These are phyloP conservation scores for Lasiosphaeria miniovina DNA, from an alignment of 495 filamentous ascomycete genomes.

Conservation along the genomic window DNA sequence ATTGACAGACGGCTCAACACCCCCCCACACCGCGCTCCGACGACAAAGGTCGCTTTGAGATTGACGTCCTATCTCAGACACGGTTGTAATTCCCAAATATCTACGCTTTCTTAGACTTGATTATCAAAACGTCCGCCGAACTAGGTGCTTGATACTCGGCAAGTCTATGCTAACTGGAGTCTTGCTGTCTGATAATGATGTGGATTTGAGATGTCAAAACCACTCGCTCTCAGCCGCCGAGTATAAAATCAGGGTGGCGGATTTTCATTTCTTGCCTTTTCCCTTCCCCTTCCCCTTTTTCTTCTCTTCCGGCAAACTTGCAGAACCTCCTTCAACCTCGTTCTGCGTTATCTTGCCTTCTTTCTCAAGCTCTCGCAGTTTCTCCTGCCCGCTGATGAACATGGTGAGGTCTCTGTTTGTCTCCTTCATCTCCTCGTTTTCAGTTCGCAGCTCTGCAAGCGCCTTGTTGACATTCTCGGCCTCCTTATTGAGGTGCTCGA, in stretches of 20 bases:
- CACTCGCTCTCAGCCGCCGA: no score
- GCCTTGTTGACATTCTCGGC: constrained; percentile 52
- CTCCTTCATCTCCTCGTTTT: constrained; percentile 67
- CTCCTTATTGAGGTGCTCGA: constrained; percentile 64
- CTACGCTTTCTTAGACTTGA: no score
- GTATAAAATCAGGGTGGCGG: background rate
- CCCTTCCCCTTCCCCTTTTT: constrained; percentile 38
- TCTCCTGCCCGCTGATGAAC: constrained; percentile 81
- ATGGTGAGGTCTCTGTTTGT: constrained; percentile 88
- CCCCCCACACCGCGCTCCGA: no score
- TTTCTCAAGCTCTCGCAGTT: constrained; percentile 65
- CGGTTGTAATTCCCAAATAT: no score
- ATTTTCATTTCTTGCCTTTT: constrained; percentile 8
- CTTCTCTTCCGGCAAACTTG: constrained; percentile 45
- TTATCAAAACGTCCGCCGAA: no score
- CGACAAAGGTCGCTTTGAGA: no score
- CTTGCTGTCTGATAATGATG: no score
- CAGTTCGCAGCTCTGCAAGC: constrained; percentile 50
- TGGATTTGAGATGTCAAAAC: no score
- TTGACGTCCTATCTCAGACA: no score
- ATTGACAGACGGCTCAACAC: no score
- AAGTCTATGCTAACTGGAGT: no score
- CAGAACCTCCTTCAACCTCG: constrained; percentile 50
- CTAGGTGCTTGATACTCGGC: no score
- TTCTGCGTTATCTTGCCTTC: constrained; percentile 59